phyloP scores from a whole-genome alignment of 1,284 basidiomycete species.

The Austroboletus novae-zelandiae region DNA sequence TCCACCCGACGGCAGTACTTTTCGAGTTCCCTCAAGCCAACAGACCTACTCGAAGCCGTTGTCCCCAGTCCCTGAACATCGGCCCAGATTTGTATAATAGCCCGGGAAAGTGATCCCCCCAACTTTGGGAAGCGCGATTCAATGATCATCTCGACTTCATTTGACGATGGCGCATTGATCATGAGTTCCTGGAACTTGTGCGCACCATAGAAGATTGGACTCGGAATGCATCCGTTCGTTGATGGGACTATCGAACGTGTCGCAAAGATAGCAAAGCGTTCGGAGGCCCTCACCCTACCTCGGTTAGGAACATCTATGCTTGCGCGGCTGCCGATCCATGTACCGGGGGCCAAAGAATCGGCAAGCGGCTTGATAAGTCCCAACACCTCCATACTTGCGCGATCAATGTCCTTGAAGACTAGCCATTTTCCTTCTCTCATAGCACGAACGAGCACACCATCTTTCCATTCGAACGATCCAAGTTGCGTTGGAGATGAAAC shows the following conservation, averaged over 20 bases:
- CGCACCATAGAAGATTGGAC: slow-evolving; percentile 73
- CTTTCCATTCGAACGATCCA: slow-evolving; percentile 95
- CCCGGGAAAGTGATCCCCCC: slow-evolving; percentile 43
- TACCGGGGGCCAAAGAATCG: slow-evolving; percentile 73
- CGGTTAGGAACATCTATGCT: slow-evolving; percentile 68
- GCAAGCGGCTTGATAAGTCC: slow-evolving; percentile 81
- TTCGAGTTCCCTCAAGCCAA: slow-evolving; percentile 85
- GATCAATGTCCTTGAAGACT: slow-evolving; percentile 91
- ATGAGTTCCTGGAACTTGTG: slow-evolving; percentile 80
- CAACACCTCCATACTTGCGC: slow-evolving; percentile 83
- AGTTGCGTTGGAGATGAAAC: slow-evolving; percentile 83
- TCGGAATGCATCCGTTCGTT: slow-evolving; percentile 43
- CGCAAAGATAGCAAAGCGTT: slow-evolving; percentile 78
- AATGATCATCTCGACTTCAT: slow-evolving; percentile 73
- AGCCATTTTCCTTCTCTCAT: slow-evolving; percentile 94
- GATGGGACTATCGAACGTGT: slow-evolving; percentile 64
- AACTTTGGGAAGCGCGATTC: slow-evolving; percentile 65
- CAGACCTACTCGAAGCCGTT: slow-evolving; percentile 51
- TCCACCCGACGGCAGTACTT: slow-evolving; percentile 84
- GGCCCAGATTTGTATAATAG: slow-evolving; percentile 66
- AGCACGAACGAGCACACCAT: slow-evolving; percentile 90
- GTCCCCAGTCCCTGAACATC: slow-evolving; percentile 47
- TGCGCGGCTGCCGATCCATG: slow-evolving; percentile 76
- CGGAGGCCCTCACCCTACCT: slow-evolving; percentile 66
- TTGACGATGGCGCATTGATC: slow-evolving; percentile 56